Evolutionary conservation across 2,329 filamentous ascomycete species (phyloP), one percentile per base, ranked within the genome.

Genomic region (Calonectria henricotiae): DNA sequence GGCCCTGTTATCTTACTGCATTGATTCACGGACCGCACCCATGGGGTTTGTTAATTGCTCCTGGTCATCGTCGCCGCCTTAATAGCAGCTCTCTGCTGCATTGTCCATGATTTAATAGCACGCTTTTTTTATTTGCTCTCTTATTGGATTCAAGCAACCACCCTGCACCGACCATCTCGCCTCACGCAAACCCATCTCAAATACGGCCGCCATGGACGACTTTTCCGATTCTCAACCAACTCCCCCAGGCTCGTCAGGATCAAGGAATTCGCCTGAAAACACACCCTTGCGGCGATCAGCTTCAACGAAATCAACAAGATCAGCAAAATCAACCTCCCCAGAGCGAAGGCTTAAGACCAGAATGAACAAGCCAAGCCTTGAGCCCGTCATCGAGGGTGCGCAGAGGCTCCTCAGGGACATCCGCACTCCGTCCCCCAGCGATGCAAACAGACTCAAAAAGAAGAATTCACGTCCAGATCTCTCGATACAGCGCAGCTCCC

Each of bases 381-480:
- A 80, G 25, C 79, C 80, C n/a, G 79, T 81, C 9, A 72, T 78
- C 13, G 80, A 81, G 69, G 72, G 76, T 17, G 76, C 77, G 32
- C 69, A 75, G n/a, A 70, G 63, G 25, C 51, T 74, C 23, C 70
- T 72, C 47, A 67, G 68, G 61, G 76, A 75, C 39, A 39, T 69
- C 4, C 72, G 69, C 9, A 71, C 69, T 7, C 67, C 68, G 2
- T 65, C 63, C 1, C 65, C 75, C 1, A 69, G 58, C 20, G 75
- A 76, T 27, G 65, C 65, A 23, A 62, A 61, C 23, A 68, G 66
- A 35, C 63, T 71, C 32, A 67, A 58, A 25, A 75, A 65, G 68
- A 76, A 72, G 46, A 68, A 69, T 11, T 74, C 76, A 11, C 64
- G 68, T n/a, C 71, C 75, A 17, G 71, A 72, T 37, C 66, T 78